A percentile compares a stretch with the other conserved stretches of the same genome.
phyloP scores from a whole-genome alignment of 345 rosid genomes.

The Sapria himalayana region DNA sequence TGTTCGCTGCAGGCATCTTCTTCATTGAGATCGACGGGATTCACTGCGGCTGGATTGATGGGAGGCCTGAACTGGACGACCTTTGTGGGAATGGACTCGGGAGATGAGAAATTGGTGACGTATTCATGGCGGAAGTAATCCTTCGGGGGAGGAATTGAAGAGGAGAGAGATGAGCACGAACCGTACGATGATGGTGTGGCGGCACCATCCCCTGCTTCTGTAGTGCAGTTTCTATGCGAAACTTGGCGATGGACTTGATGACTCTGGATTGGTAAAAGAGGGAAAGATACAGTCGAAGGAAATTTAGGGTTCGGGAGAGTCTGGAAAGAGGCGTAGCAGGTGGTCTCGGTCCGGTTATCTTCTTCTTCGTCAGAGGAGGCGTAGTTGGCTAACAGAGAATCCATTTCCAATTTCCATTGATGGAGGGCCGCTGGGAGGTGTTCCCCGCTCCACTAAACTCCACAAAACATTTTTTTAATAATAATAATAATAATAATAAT shows the following conservation, averaged over 20 bases:
- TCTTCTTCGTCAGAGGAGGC: constrained; percentile 81
- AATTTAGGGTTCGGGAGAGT: no score
- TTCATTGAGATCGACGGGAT: constrained; percentile 11
- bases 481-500: no score
- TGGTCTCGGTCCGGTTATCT: constrained; percentile 8
- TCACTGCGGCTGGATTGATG: constrained; percentile 12
- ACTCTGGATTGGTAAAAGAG: no score
- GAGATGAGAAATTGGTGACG: background rate
- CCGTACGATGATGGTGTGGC: background rate
- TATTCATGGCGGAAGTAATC: constrained; percentile 9
- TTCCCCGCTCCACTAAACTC: no score
- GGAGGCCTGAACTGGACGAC: constrained; percentile 64
- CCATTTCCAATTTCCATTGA: constrained; percentile 41
- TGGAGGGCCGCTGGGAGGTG: no score
- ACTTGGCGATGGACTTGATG: no score
- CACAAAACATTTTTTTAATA: no score
- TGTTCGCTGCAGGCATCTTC: constrained; percentile 25
- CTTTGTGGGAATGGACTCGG: constrained; percentile 18
- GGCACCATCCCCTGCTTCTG: background rate
- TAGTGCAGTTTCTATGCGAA: no score
- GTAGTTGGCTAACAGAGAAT: constrained; percentile 55
- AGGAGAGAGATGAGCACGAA: constrained; percentile 12
- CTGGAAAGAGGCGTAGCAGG: constrained; percentile 7
- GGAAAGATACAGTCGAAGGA: no score
- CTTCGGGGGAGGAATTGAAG: constrained; percentile 35